phyloP scores from a whole-genome alignment of 164 flowering plant species.

The Aristolochia fimbriata region DNA sequence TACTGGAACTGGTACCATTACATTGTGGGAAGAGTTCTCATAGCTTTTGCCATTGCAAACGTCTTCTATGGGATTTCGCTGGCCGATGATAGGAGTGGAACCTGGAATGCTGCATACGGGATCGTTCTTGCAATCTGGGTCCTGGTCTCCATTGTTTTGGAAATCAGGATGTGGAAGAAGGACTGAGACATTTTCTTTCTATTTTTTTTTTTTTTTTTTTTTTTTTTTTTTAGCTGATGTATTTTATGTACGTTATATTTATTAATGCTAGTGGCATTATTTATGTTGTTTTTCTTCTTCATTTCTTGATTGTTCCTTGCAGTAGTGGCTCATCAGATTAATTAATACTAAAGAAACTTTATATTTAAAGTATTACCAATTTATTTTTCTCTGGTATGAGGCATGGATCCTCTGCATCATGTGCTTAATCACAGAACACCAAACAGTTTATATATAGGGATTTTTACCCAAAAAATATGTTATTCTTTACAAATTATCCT shows the following conservation, averaged over 20 bases:
- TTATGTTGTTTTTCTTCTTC: neutral
- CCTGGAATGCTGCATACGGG: conserved; percentile 51
- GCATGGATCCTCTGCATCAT: too few relatives aligned
- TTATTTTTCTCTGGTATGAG: too few relatives aligned
- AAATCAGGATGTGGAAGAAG: conserved; percentile 19
- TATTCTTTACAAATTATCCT: too few relatives aligned
- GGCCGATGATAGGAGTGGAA: conserved; percentile 23
- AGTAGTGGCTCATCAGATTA: neutral
- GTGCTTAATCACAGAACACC: too few relatives aligned
- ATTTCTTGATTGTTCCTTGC: neutral
- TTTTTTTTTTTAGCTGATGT: too few relatives aligned
- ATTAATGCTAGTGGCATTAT: neutral
- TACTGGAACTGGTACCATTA: conserved; percentile 79
- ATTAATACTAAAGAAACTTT: too few relatives aligned
- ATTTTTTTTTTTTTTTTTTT: too few relatives aligned
- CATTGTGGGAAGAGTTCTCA: conserved; percentile 34
- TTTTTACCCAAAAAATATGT: too few relatives aligned
- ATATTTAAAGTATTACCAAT: too few relatives aligned
- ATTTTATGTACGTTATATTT: neutral
- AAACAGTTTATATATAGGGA: too few relatives aligned
- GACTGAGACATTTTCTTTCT: neutral
- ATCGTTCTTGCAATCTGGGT: conserved; percentile 26
- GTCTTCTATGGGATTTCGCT: conserved; percentile 64
- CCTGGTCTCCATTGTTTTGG: conserved; percentile 23
- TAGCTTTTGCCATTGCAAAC: conserved; percentile 35